Evolutionary conservation across 2,329 filamentous ascomycete genomes (phyloP), one percentile per base, ranked within the genome.

Genomic region (Nemania abortiva): DNA sequence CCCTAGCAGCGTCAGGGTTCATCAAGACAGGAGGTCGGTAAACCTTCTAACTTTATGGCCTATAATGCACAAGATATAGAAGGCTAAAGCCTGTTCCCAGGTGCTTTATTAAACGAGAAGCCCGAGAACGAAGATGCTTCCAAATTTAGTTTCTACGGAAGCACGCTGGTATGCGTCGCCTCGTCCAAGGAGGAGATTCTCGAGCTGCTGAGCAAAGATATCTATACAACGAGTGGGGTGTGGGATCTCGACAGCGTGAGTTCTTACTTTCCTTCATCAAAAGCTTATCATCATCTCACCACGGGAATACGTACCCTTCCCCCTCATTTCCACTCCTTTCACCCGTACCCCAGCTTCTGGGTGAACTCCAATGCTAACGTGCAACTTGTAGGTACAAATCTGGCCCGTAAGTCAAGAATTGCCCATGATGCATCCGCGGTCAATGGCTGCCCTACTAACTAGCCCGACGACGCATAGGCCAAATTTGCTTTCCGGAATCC

Each of bases 191-290:
- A 94, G 72, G 91, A 94, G 78, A 88, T 93, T 1, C 78, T 91
- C 49, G 86, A 91, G 74, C 77, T 87, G 60, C 79, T 97, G 55
- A 88, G 87, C 79, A 85, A 88, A 57, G 94, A 97, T 82, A 83
- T 94, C 10, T 97, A 97, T 81, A 84, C 86, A 10, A 85, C 82
- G 69, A 85, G 81, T 52, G 92, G 90, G 0, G 94, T 97, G 9
- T 97, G 94, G 94, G 93, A 97, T 83, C 77, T 92, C 67, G 87
- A 90, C 42, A 92, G 92, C 75, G 88, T 88, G 70, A 75, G 79
- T 77, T 52, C 49, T n/a, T 77, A 49, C 50, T 24, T 11, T 7
- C 49, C 50, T 53, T 64, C 31, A 53, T 50, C 63, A 24, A 22
- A 42, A 61, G 13, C 13, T 50, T 67, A 62, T 58, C 27, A 59